Conservation (phyloP, 345 rosid genomes). For the Pseudoturritis turrita region DNA sequence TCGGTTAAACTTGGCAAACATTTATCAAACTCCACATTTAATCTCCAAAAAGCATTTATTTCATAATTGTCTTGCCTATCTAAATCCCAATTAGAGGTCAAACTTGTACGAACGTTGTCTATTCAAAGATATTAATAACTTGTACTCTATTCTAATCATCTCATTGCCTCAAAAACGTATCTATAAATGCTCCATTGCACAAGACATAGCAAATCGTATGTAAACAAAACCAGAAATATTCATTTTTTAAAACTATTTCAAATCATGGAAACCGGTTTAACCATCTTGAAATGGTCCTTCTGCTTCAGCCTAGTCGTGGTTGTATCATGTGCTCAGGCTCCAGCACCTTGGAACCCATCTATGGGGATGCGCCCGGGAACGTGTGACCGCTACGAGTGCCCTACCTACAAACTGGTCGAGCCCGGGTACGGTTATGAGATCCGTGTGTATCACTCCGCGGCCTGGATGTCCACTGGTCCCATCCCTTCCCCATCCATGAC, state of each 20-base stretch:
- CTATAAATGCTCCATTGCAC: background rate
- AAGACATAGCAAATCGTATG: background rate
- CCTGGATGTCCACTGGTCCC: constrained; percentile 18
- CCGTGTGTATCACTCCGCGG: constrained; percentile 10
- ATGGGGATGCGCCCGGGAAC: constrained; percentile 11
- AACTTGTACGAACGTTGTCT: background rate
- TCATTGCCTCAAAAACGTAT: background rate
- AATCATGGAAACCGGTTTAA: constrained; percentile 26
- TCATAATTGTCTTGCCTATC: background rate
- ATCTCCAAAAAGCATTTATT: background rate
- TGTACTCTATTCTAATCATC: constrained; percentile 7
- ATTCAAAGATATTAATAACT: constrained; percentile 1
- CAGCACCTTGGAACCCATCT: background rate
- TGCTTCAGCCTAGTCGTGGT: constrained; percentile 21
- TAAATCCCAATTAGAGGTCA: constrained; percentile 13
- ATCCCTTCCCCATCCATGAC: constrained; percentile 10
- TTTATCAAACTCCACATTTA: background rate
- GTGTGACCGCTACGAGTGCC: constrained; percentile 23
- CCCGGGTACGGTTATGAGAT: constrained; percentile 16
- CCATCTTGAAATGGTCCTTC: constrained; percentile 10
- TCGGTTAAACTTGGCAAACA: background rate
- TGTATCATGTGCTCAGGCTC: background rate
- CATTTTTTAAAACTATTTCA: background rate
- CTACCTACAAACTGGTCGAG: background rate
- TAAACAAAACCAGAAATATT: background rate